Conservation (phyloP, 257 asterid species). For the Plantago major region DNA sequence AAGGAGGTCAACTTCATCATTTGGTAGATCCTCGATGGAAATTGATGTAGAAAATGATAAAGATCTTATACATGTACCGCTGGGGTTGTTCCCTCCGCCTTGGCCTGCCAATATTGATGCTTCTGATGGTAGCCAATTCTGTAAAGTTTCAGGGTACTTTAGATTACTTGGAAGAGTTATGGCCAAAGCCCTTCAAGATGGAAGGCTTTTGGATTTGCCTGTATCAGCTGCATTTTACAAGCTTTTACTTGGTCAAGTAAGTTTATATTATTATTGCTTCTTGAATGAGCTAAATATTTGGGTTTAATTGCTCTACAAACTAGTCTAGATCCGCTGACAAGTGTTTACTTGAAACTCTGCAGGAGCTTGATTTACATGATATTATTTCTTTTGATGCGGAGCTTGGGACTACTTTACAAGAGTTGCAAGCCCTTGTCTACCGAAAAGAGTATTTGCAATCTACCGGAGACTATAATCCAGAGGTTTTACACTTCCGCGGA, state of each 20-base stretch:
- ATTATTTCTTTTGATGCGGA: constrained; percentile 68
- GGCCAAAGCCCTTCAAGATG: constrained; percentile 98
- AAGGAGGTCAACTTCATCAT: constrained; percentile 68
- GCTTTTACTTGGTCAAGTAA: constrained; percentile 81
- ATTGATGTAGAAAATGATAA: constrained; percentile 37
- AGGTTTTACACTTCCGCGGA: constrained; percentile 63
- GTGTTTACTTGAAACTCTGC: constrained; percentile 21
- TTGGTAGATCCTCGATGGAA: constrained; percentile 48
- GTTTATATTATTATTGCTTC: constrained; percentile 13
- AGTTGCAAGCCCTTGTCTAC: constrained; percentile 74
- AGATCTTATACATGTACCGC: constrained; percentile 66
- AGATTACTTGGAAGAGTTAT: constrained; percentile 85
- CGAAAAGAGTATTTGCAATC: constrained; percentile 62
- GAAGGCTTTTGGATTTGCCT: constrained; percentile 91
- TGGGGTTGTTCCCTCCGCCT: constrained; percentile 90
- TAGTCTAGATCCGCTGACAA: neutral
- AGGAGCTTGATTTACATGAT: constrained; percentile 93
- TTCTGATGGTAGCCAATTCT: constrained; percentile 60
- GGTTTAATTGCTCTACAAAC: neutral
- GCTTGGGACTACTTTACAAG: constrained; percentile 80
- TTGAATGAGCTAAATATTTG: neutral
- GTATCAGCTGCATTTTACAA: constrained; percentile 75
- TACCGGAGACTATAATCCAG: constrained; percentile 39
- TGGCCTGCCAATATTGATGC: constrained; percentile 68
- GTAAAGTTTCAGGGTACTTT: constrained; percentile 60